phyloP scores from a whole-genome alignment of 2,329 filamentous ascomycete genomes.

The Neofusicoccum kwambonambiense region DNA sequence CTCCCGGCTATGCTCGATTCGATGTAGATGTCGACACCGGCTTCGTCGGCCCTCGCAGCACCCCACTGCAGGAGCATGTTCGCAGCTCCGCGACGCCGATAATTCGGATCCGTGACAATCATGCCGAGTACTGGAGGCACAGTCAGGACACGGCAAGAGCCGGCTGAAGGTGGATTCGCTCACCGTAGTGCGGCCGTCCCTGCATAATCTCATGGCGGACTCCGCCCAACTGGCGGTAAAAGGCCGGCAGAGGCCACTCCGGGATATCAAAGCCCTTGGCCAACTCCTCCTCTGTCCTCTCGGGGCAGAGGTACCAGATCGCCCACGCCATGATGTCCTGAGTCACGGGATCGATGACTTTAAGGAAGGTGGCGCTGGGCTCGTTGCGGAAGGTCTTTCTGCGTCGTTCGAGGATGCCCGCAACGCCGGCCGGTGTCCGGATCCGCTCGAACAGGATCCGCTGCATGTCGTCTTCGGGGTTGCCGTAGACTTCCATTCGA shows the following conservation, averaged over 20 bases:
- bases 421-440: neutral
- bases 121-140: constrained; percentile 17
- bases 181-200: neutral
- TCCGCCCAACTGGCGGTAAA: too few relatives aligned
- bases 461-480: neutral
- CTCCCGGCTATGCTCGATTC: constrained; percentile 38
- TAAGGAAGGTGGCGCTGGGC: neutral
- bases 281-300: constrained; percentile 21
- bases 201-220: neutral
- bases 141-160: neutral
- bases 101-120: neutral
- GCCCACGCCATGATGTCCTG: constrained; percentile 2
- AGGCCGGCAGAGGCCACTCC: neutral
- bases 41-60: constrained; percentile 27
- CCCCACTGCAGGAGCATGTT: constrained; percentile 1
- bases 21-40: constrained; percentile 40
- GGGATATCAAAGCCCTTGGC: neutral
- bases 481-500: neutral
- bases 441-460: neutral
- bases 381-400: neutral
- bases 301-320: neutral
- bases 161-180: neutral
- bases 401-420: neutral
- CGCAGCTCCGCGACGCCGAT: neutral
- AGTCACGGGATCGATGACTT: constrained; percentile 3